phyloP scores from a whole-genome alignment of 768 basidiomycete species.

The Lactarius hatsudake region DNA sequence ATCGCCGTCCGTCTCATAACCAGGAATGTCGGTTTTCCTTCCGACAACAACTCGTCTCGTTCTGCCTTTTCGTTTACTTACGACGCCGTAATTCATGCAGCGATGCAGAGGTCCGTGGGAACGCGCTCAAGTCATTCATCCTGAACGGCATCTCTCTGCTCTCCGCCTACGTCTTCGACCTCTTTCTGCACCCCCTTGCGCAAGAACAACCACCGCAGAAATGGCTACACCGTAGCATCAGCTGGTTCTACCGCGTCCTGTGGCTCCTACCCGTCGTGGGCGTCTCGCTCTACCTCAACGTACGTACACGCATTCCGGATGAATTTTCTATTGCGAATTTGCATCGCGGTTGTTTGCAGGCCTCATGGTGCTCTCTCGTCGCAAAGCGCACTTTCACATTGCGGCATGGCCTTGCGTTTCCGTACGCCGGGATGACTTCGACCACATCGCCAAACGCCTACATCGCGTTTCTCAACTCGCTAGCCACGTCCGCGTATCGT shows the following conservation, averaged over 20 bases:
- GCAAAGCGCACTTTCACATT: slow-evolving; percentile 71
- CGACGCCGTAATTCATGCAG: slow-evolving; percentile 37
- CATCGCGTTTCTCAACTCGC: slow-evolving; percentile 64
- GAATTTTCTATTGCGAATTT: not conserved
- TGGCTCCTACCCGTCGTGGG: slow-evolving; percentile 81
- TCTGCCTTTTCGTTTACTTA: slow-evolving; percentile 15
- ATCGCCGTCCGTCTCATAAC: slow-evolving; percentile 54
- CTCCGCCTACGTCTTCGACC: slow-evolving; percentile 75
- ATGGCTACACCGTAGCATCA: slow-evolving; percentile 70
- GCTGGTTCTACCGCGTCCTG: slow-evolving; percentile 71
- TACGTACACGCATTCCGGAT: slow-evolving; percentile 37
- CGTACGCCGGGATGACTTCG: slow-evolving; percentile 44
- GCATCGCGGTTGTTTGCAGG: slow-evolving; percentile 42
- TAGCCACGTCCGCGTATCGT: slow-evolving; percentile 80
- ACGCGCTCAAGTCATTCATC: slow-evolving; percentile 70
- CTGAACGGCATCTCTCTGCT: slow-evolving; percentile 69
- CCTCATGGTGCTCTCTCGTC: slow-evolving; percentile 72
- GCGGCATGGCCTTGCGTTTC: slow-evolving; percentile 50
- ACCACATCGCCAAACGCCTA: slow-evolving; percentile 56
- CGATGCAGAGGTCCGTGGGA: slow-evolving; percentile 71
- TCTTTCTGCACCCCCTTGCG: slow-evolving; percentile 66
- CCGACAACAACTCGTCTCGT: not conserved
- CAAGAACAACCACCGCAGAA: slow-evolving; percentile 55
- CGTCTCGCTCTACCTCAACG: slow-evolving; percentile 78
- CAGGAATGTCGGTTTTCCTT: slow-evolving; percentile 43